These are phyloP conservation scores for Colletotrichum sp. DNA, from an alignment of 2,329 filamentous ascomycete genomes.

Conservation along the genomic window DNA sequence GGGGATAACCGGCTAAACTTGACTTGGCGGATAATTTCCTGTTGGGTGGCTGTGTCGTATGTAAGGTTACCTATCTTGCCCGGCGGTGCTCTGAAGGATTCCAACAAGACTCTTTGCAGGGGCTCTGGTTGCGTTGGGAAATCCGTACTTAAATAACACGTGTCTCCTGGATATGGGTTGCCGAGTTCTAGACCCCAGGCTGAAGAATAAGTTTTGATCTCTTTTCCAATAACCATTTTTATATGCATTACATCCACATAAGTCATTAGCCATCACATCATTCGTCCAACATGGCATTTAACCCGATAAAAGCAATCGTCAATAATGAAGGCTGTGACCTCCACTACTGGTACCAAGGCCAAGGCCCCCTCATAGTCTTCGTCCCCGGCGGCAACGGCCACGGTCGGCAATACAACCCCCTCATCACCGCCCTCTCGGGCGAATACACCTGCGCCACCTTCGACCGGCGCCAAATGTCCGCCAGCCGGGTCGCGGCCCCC, in stretches of 20 bases:
- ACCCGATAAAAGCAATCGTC: constrained; percentile 24
- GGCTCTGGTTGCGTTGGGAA: rapidly evolving
- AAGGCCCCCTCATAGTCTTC: constrained; percentile 33
- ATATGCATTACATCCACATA: not conserved
- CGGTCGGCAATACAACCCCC: constrained; percentile 32
- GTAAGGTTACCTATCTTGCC: not conserved
- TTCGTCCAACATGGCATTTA: constrained; percentile 21
- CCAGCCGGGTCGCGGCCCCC: constrained; percentile 27
- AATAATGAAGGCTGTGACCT: constrained; percentile 34
- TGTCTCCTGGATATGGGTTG: not conserved
- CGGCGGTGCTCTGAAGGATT: not conserved
- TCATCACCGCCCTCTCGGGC: constrained; percentile 30
- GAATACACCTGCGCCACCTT: constrained; percentile 34
- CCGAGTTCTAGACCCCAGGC: not conserved
- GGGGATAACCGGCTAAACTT: not conserved
- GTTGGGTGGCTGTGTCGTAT: not conserved
- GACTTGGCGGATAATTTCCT: not conserved
- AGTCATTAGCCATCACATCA: not conserved
- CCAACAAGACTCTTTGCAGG: not conserved
- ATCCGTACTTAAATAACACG: not conserved
- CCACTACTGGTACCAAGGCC: constrained; percentile 35
- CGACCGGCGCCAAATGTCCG: constrained; percentile 37
- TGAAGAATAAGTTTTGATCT: not conserved
- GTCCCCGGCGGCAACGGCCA: constrained; percentile 38
- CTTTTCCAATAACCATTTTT: not conserved